phyloP scores from a whole-genome alignment of 495 filamentous ascomycete genomes.

The Extremus antarcticus region DNA sequence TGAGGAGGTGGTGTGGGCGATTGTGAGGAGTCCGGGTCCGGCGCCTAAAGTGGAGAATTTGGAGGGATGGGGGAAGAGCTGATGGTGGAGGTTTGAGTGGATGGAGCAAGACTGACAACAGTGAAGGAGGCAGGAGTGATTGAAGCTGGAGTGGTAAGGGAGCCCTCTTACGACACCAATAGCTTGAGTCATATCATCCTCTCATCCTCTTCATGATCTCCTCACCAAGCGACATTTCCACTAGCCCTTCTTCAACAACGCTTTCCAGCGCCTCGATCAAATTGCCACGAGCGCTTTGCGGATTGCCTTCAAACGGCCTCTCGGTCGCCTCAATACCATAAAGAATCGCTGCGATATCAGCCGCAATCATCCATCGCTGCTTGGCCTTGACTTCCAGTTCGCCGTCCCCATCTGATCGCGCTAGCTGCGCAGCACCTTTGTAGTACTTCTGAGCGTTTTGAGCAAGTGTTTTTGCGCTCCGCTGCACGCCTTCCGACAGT shows the following conservation, averaged over 20 bases:
- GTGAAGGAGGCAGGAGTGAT: slow-evolving; percentile 81
- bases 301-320: not conserved
- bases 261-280: slow-evolving; percentile 1
- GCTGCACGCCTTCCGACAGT: not conserved
- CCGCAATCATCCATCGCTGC: slow-evolving; percentile 1
- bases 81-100: too few relatives aligned
- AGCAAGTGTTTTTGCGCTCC: slow-evolving; percentile 11
- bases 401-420: slow-evolving; percentile 3
- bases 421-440: slow-evolving; percentile 13
- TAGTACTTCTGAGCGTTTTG: slow-evolving; percentile 21
- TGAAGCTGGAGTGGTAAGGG: not conserved
- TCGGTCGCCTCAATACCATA: slow-evolving; percentile 3
- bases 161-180: slow-evolving; percentile 85
- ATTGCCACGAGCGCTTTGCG: not conserved
- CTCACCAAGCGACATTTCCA: not conserved
- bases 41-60: slow-evolving; percentile 48
- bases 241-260: slow-evolving; percentile 5
- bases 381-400: slow-evolving; percentile 7
- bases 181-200: slow-evolving; percentile 10
- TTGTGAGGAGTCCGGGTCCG: slow-evolving; percentile 44
- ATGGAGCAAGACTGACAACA: slow-evolving; percentile 64
- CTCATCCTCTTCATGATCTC: not conserved
- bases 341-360: not conserved
- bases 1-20: slow-evolving; percentile 47
- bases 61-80: slow-evolving; percentile 41